Percentiles rank a stretch among this genome's conserved stretches.
phyloP scores from a whole-genome alignment of 306 rosid genomes.

The Corylus heterophylla region DNA sequence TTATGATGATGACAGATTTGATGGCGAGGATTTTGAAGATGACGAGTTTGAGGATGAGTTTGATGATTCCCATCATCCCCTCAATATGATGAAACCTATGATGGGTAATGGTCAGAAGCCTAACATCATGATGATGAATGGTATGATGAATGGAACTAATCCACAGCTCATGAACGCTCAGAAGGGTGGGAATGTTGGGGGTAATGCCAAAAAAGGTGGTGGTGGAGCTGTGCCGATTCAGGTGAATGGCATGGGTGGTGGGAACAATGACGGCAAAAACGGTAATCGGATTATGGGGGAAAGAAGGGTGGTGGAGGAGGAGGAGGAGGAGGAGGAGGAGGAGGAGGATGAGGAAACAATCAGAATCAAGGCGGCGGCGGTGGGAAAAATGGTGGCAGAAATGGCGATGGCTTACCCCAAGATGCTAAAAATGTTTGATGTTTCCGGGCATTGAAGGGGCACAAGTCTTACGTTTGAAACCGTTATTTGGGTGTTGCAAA shows the following conservation, averaged over 20 bases:
- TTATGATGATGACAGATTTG: slow-evolving; percentile 52
- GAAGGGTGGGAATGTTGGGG: slow-evolving; percentile 33
- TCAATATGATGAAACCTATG: slow-evolving; percentile 45
- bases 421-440: slow-evolving; percentile 26
- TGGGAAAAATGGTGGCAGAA: slow-evolving; percentile 39
- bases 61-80: slow-evolving; percentile 40
- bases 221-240: slow-evolving; percentile 12
- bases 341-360: slow-evolving; percentile 4
- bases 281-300: slow-evolving; percentile 20
- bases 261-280: slow-evolving; percentile 19
- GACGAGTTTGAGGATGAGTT: slow-evolving; percentile 61
- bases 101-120: slow-evolving; percentile 43
- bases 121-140: slow-evolving; percentile 42
- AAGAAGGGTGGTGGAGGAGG: slow-evolving; percentile 31
- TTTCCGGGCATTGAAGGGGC: neutral
- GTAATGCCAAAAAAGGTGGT: slow-evolving; percentile 49
- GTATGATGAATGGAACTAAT: neutral
- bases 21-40: slow-evolving; percentile 38
- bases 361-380: slow-evolving; percentile 31
- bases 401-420: slow-evolving; percentile 25
- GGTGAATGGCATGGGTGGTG: slow-evolving; percentile 19
- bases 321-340: slow-evolving; percentile 10
- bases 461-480: neutral
- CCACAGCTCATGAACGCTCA: slow-evolving; percentile 1
- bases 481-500: neutral